Conservation (phyloP, 805 yeast genomes). For the Torulaspora delbrueckii region DNA sequence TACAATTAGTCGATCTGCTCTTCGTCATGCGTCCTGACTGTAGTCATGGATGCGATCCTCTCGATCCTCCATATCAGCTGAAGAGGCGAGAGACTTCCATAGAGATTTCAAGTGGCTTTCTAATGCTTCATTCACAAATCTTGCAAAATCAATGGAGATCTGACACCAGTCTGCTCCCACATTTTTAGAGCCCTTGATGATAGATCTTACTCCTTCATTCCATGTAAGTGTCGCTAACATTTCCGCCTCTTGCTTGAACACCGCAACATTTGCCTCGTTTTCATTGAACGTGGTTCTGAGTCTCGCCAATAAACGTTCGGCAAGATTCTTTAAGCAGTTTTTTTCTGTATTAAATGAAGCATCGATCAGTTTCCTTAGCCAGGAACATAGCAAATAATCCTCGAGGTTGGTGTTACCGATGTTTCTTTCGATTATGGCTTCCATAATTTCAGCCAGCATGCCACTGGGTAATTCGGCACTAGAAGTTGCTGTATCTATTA, state of each 20-base stretch:
- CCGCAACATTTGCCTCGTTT: background rate
- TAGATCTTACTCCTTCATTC: conserved; percentile 37
- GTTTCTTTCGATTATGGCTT: conserved; percentile 24
- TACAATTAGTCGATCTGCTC: background rate
- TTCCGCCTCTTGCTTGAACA: conserved; percentile 32
- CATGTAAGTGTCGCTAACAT: conserved; percentile 37
- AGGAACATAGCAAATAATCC: conserved; percentile 24
- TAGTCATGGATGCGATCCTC: background rate
- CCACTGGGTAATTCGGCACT: conserved; percentile 17
- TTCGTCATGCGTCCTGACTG: background rate
- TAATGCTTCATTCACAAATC: conserved; percentile 27
- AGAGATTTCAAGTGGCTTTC: conserved; percentile 24
- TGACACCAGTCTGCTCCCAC: conserved; percentile 31
- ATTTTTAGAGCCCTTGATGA: conserved; percentile 22
- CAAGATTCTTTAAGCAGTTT: background rate
- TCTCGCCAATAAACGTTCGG: conserved; percentile 7
- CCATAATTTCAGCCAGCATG: conserved; percentile 18
- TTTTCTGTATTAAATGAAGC: conserved; percentile 1
- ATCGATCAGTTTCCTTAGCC: conserved; percentile 30
- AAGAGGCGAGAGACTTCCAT: conserved; percentile 29
- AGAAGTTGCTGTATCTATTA: conserved; percentile 19
- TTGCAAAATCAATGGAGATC: conserved; percentile 27
- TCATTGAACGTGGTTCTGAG: background rate
- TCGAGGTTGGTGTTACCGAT: conserved; percentile 12
- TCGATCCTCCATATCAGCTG: conserved; percentile 11